phyloP scores from a whole-genome alignment of 108 stramenopile genomes.

The Poteriospumella lacustris region DNA sequence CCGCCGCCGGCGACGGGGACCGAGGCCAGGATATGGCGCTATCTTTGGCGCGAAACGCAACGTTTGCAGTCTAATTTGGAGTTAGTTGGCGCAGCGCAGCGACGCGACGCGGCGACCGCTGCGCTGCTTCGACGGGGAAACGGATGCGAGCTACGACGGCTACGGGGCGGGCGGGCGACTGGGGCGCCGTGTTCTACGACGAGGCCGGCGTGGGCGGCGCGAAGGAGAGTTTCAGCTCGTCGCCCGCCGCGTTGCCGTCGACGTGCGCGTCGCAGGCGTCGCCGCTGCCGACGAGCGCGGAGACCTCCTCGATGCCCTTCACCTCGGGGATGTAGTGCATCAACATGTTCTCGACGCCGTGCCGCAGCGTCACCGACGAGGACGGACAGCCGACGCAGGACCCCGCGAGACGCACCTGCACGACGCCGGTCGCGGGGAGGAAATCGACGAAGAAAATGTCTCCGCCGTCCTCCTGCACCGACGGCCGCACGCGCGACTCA shows the following conservation, averaged over 20 bases:
- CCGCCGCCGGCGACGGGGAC: too few species aligned
- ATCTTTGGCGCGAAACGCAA: too few species aligned
- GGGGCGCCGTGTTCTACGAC: too few species aligned
- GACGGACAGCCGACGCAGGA: constrained; percentile 93
- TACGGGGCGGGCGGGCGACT: too few species aligned
- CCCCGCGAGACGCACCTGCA: constrained; percentile 56
- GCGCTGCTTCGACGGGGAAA: too few species aligned
- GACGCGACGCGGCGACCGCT: too few species aligned
- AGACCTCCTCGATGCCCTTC: constrained; percentile 64
- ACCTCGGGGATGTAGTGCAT: constrained; percentile 99
- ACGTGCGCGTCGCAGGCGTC: too few species aligned
- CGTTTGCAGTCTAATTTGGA: too few species aligned
- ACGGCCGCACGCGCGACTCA: constrained; percentile 88
- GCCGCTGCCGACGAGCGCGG: background rate
- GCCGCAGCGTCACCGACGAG: constrained; percentile 85
- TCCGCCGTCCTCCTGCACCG: constrained; percentile 97
- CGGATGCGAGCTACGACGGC: too few species aligned
- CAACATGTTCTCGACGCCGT: constrained; percentile 98
- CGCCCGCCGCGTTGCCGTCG: background rate
- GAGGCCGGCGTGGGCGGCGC: background rate
- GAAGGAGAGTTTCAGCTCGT: background rate
- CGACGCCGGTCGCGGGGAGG: constrained; percentile 31
- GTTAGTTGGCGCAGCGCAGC: too few species aligned
- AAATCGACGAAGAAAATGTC: constrained; percentile 85
- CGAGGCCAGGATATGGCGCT: too few species aligned